A percentile compares a stretch with the other conserved stretches of the same genome.
Evolutionary conservation across 2,329 filamentous ascomycete genomes (phyloP).

Genomic region (Alternaria ethzedia): DNA sequence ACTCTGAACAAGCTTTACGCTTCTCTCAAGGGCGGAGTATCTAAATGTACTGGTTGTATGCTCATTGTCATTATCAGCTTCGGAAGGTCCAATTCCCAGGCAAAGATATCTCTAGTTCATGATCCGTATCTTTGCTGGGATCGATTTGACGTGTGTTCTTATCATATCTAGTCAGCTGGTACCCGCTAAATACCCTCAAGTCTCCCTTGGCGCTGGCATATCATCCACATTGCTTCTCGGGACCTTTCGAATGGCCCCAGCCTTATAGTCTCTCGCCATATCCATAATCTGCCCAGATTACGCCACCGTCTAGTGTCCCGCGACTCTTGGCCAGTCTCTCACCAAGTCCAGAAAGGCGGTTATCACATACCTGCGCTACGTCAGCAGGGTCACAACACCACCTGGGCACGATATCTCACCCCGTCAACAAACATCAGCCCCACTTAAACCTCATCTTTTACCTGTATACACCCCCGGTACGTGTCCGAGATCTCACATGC

Average conservation of each 20-base stretch:
- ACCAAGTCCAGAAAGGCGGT: not conserved
- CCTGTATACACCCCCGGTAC: not conserved
- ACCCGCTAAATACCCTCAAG: too few species aligned
- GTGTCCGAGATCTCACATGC: not conserved
- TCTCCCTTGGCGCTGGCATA: not conserved
- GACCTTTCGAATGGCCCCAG: too few species aligned
- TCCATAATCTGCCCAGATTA: not conserved
- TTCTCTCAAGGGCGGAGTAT: not conserved
- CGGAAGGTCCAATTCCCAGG: not conserved
- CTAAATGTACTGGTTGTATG: not conserved
- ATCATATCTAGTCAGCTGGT: too few species aligned
- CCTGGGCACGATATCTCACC: not conserved
- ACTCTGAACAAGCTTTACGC: not conserved
- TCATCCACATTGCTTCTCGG: too few species aligned
- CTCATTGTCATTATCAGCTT: not conserved
- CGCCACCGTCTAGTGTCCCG: not conserved
- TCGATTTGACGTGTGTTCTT: not conserved
- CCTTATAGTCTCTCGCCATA: too few species aligned
- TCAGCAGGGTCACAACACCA: not conserved
- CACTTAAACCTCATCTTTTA: conserved; percentile 10
- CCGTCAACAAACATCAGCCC: not conserved
- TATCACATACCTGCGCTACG: not conserved
- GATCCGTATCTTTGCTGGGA: too few species aligned
- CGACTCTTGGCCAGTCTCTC: not conserved
- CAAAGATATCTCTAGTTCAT: too few species aligned